Evolutionary conservation across 108 stramenopile genomes (phyloP).

Genomic region (Fistulifera pelliculosa): DNA sequence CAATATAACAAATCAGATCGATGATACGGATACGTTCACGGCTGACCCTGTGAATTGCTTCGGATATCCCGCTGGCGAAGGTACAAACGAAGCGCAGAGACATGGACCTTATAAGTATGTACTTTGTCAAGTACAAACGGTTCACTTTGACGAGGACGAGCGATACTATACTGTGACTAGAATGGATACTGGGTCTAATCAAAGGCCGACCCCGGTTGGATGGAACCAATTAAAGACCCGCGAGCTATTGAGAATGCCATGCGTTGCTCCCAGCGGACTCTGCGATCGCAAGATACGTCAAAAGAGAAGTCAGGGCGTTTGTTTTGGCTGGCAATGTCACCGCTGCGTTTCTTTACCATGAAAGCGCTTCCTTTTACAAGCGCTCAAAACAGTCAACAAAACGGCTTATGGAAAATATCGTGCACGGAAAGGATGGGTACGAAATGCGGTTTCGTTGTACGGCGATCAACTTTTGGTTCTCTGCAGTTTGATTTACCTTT

Average conservation of each 20-base stretch:
- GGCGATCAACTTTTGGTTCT: slow-evolving; percentile 52
- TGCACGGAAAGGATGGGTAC: slow-evolving; percentile 46
- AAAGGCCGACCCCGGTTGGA: slow-evolving; percentile 55
- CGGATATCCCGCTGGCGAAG: slow-evolving; percentile 57
- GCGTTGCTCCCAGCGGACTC: slow-evolving; percentile 3
- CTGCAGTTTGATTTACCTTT: slow-evolving; percentile 42
- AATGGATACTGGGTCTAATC: slow-evolving; percentile 42
- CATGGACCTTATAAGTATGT: slow-evolving; percentile 59
- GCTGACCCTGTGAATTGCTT: slow-evolving; percentile 37
- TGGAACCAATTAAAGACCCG: slow-evolving; percentile 12
- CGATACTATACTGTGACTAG: slow-evolving; percentile 66
- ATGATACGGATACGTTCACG: slow-evolving; percentile 25
- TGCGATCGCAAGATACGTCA: background rate
- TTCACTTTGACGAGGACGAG: slow-evolving; percentile 66
- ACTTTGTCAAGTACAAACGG: slow-evolving; percentile 40
- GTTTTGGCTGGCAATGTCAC: too few relatives aligned
- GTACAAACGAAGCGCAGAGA: slow-evolving; percentile 32
- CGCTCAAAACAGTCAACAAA: slow-evolving; percentile 12
- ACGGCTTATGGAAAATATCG: slow-evolving; percentile 8
- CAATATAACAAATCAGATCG: slow-evolving; percentile 35
- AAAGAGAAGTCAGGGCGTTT: too few relatives aligned
- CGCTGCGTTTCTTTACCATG: too few relatives aligned
- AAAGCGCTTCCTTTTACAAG: slow-evolving; percentile 13
- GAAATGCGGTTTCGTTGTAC: slow-evolving; percentile 43
- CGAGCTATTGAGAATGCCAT: slow-evolving; percentile 1